Evolutionary conservation across 441 rosid species (phyloP).

Genomic region (Populus hybrid): DNA sequence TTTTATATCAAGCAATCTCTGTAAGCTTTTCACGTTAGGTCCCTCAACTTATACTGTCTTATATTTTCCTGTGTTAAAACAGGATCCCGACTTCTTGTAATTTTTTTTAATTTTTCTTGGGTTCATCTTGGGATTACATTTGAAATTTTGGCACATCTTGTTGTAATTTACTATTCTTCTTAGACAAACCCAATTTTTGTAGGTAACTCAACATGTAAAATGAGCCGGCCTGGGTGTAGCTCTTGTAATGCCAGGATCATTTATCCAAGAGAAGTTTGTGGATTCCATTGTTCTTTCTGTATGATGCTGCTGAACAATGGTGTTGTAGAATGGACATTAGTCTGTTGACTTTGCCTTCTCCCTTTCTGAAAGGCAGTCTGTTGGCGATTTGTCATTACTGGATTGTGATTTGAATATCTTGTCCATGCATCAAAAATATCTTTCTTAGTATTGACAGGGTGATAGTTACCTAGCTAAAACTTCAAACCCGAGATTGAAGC

Average conservation of each 20-base stretch:
- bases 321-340: not conserved
- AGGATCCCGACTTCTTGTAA: not conserved
- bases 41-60: not conserved
- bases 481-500: not conserved
- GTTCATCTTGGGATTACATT: not conserved
- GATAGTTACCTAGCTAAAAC: not conserved
- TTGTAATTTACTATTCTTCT: not conserved
- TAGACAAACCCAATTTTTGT: not conserved
- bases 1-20: constrained; percentile 12
- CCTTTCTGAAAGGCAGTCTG: not conserved
- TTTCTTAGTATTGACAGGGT: not conserved
- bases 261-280: not conserved
- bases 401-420: not conserved
- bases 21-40: constrained; percentile 8
- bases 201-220: not conserved
- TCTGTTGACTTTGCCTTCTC: not conserved
- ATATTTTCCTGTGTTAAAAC: not conserved
- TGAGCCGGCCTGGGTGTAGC: not conserved
- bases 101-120: not conserved
- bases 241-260: not conserved
- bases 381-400: not conserved
- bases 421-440: not conserved
- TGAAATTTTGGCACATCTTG: not conserved
- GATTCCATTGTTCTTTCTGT: not conserved
- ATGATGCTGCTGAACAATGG: not conserved